phyloP scores from a whole-genome alignment of 192 early-diverging fungal genomes.

The Entomortierella beljakovae region DNA sequence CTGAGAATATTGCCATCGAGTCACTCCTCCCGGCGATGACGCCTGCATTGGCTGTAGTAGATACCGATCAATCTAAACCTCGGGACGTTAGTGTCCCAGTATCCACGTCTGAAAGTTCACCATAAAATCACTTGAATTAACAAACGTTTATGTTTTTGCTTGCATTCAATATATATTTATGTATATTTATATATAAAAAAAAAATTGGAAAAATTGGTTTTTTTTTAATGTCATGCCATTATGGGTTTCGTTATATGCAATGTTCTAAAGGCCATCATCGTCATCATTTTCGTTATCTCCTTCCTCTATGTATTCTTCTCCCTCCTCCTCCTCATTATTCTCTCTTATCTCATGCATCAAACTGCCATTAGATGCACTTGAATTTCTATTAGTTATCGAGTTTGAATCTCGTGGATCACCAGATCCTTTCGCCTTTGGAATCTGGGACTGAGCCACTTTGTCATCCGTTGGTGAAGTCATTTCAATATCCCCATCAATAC shows the following conservation, averaged over 20 bases:
- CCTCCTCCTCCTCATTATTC: conserved; percentile 10
- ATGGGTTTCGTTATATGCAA: too few relatives aligned
- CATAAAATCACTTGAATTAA: neutral
- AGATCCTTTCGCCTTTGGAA: too few relatives aligned
- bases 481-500: too few relatives aligned
- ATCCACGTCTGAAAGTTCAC: neutral
- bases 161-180: neutral
- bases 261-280: conserved; percentile 19
- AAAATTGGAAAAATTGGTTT: too few relatives aligned
- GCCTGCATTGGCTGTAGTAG: neutral
- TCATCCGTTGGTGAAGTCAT: too few relatives aligned
- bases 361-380: neutral
- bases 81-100: neutral
- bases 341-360: too few relatives aligned
- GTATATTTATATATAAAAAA: neutral
- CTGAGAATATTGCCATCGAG: neutral
- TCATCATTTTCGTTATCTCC: conserved; percentile 11
- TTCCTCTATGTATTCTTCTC: neutral
- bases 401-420: too few relatives aligned
- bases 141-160: neutral
- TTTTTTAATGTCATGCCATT: too few relatives aligned
- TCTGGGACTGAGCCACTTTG: too few relatives aligned
- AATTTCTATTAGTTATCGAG: neutral
- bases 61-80: neutral
- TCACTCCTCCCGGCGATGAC: neutral